Evolutionary conservation across 345 rosid genomes (phyloP), one percentile per base, ranked within the genome.

Genomic region (Angophora floribunda): DNA sequence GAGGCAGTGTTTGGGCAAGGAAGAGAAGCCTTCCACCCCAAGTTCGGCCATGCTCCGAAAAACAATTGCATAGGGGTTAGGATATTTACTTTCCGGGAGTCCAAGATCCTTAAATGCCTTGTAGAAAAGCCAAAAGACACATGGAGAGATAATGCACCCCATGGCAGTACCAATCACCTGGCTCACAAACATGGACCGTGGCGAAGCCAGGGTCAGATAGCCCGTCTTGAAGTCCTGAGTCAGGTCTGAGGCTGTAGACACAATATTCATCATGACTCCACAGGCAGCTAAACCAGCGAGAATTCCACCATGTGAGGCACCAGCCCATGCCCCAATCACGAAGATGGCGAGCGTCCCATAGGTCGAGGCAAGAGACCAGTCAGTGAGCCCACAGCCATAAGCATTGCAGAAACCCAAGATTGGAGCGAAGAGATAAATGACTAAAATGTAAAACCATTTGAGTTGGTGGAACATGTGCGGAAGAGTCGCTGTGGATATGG

Each of bases 181-280:
- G 49, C 92, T 91, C 55, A 89, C 63, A 14, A 91, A 89, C 92
- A 91, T 91, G 57, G 92, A 88, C 17, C 91, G 87, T 0, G 92
- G 92, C 13, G 92, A 91, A 28, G 92, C 87, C 49, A 91, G 44
- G 82, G 91, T 91, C 36, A 88, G 49, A 85, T 91, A 89, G 26
- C 89, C 92, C 1, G 92, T 91, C 88, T 91, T 91, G 89, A 91
- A 89, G 65, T 91, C 92, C 24, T 89, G 92, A 61, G 89, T 88
- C 2, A 89, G 53, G 61, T 89, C 90, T 2, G 91, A 91, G n/a
- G 91, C 90, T 3, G 90, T 89, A 61, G 92, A 85, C 44, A 91
- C 91, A 26, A 91, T 88, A 78, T 88, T 89, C 91, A 89, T 91
- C 88, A 89, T 91, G 78, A 91, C 90, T 50, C 92, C 92, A 47